phyloP scores from a whole-genome alignment of 441 rosid species.

The Populus trichocarpa region DNA sequence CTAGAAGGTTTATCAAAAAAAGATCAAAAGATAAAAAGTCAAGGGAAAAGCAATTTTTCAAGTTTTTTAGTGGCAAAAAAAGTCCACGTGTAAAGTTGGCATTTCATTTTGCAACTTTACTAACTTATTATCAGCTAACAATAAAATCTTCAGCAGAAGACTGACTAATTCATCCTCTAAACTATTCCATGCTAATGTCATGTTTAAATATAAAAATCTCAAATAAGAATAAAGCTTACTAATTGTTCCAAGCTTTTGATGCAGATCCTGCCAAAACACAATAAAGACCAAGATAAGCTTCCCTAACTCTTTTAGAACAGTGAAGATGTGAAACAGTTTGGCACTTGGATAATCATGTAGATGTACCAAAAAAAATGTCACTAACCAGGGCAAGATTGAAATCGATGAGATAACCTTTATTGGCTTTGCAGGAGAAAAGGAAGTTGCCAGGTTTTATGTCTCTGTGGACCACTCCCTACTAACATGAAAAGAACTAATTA shows the following conservation, averaged over 20 bases:
- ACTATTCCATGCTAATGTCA: background rate
- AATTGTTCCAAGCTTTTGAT: slow-evolving; percentile 57
- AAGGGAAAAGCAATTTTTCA: background rate
- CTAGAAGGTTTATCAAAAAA: background rate
- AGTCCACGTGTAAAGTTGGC: background rate
- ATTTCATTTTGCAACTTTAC: background rate
- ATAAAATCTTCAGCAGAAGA: background rate
- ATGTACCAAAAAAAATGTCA: slow-evolving; percentile 14
- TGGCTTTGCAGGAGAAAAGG: slow-evolving; percentile 75
- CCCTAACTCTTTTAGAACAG: background rate
- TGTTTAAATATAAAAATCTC: slow-evolving; percentile 1
- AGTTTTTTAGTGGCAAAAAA: background rate
- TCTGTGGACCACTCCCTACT: slow-evolving; percentile 87
- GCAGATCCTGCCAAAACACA: slow-evolving; percentile 62
- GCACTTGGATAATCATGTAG: background rate
- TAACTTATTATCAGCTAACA: background rate
- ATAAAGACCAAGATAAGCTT: slow-evolving; percentile 15
- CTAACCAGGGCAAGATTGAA: slow-evolving; percentile 96
- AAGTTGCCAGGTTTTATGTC: slow-evolving; percentile 99
- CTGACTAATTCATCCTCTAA: background rate
- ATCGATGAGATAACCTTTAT: slow-evolving; percentile 85
- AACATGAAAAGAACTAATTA: slow-evolving; percentile 8
- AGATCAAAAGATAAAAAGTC: background rate
- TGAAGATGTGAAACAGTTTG: slow-evolving; percentile 3
- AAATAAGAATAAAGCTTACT: slow-evolving; percentile 40